phyloP scores from a whole-genome alignment of 306 rosid genomes.

The Fagus crenata region DNA sequence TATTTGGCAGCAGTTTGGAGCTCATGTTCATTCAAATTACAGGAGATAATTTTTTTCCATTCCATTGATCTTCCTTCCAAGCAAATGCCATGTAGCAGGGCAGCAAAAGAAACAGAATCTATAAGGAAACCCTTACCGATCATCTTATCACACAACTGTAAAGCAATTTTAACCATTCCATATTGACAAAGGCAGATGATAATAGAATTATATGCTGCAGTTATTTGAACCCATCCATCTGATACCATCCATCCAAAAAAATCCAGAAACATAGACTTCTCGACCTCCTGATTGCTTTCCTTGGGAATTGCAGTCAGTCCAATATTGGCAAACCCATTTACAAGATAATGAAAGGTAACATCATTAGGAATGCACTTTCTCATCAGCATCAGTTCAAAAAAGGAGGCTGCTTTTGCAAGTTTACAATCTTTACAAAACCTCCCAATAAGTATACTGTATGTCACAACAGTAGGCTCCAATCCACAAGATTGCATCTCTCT shows the following conservation, averaged over 20 bases:
- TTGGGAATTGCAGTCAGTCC: conserved; percentile 13
- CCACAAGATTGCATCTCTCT: conserved; percentile 56
- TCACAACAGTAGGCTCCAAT: conserved; percentile 75
- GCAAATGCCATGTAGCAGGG: conserved; percentile 69
- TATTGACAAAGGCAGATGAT: conserved; percentile 63
- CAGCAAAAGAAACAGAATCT: conserved; percentile 60
- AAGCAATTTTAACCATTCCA: conserved; percentile 69
- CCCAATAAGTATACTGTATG: conserved; percentile 70
- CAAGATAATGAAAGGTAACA: conserved; percentile 63
- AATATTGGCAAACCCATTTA: conserved; percentile 64
- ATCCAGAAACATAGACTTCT: conserved; percentile 48
- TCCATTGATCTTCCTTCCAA: conserved; percentile 61
- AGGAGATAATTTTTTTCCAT: conserved; percentile 56
- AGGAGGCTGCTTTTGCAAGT: conserved; percentile 58
- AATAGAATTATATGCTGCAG: conserved; percentile 69
- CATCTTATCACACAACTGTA: conserved; percentile 56
- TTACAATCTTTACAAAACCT: conserved; percentile 61
- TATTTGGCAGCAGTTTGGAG: conserved; percentile 59
- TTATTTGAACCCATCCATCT: conserved; percentile 55
- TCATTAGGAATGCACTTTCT: conserved; percentile 70
- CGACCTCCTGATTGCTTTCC: conserved; percentile 27
- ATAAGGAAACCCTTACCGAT: conserved; percentile 43
- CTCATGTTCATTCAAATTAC: conserved; percentile 43
- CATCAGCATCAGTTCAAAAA: conserved; percentile 72
- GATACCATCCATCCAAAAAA: conserved; percentile 59